phyloP scores from a whole-genome alignment of 2,329 filamentous ascomycete species.

The Pyrenophora teres region DNA sequence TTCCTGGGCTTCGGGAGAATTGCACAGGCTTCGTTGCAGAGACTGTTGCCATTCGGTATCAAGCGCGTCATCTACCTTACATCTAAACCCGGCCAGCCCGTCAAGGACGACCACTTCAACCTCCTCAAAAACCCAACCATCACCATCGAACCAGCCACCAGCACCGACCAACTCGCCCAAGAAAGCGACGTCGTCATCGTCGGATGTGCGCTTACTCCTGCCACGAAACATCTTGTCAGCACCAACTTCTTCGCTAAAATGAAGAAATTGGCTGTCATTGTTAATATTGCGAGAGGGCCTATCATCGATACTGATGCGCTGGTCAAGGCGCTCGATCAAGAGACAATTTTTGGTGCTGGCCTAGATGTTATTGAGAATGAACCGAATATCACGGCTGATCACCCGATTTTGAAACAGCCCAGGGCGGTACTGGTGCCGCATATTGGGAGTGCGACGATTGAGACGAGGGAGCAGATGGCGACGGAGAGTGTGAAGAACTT shows the following conservation, averaged over 20 bases:
- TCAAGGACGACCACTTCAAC: slow-evolving; percentile 32
- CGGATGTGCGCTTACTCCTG: slow-evolving; percentile 33
- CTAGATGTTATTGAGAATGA: slow-evolving; percentile 63
- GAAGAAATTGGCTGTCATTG: slow-evolving; percentile 59
- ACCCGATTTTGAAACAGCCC: slow-evolving; percentile 54
- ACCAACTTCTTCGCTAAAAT: slow-evolving; percentile 51
- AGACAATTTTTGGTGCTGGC: slow-evolving; percentile 58
- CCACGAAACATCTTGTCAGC: slow-evolving; percentile 35
- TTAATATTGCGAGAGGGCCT: slow-evolving; percentile 62
- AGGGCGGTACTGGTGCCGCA: slow-evolving; percentile 62
- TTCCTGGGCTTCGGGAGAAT: slow-evolving; percentile 41
- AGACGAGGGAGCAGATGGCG: slow-evolving; percentile 64
- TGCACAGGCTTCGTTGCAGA: slow-evolving; percentile 31
- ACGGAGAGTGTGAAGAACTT: slow-evolving; percentile 61
- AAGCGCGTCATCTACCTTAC: slow-evolving; percentile 33
- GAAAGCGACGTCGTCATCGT: slow-evolving; percentile 41
- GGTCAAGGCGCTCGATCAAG: slow-evolving; percentile 56
- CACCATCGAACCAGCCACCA: slow-evolving; percentile 26
- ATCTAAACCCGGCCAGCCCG: slow-evolving; percentile 29
- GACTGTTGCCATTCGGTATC: slow-evolving; percentile 37
- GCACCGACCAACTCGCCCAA: slow-evolving; percentile 29
- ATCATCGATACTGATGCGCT: slow-evolving; percentile 61
- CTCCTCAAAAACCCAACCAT: slow-evolving; percentile 23
- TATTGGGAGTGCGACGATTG: slow-evolving; percentile 62
- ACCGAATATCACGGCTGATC: slow-evolving; percentile 53